Evolutionary conservation across 106 monocot genomes (phyloP).

Genomic region (Triglochin maritima): DNA sequence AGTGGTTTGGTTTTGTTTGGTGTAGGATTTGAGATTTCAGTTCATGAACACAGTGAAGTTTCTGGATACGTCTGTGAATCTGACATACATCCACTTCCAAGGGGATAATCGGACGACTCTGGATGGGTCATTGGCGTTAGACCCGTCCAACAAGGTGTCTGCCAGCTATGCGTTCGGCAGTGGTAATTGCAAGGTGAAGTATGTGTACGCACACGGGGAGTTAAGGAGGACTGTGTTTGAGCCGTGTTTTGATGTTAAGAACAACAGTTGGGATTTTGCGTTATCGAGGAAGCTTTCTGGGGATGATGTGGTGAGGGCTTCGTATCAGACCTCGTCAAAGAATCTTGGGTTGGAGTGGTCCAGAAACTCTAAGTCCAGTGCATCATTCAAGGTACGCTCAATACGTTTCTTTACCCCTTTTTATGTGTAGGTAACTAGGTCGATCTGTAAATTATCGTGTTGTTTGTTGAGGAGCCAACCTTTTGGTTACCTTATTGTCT

Average conservation of each 20-base stretch:
- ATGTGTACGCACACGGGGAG: slow-evolving; percentile 62
- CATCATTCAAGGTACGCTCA: slow-evolving; percentile 61
- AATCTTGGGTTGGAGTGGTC: slow-evolving; percentile 73
- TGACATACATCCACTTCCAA: slow-evolving; percentile 62
- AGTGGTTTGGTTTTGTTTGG: neutral
- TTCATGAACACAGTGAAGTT: slow-evolving; percentile 73
- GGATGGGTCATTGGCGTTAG: slow-evolving; percentile 46
- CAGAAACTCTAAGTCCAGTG: slow-evolving; percentile 65
- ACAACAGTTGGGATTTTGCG: slow-evolving; percentile 69
- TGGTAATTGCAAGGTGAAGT: slow-evolving; percentile 56
- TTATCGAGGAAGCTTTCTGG: slow-evolving; percentile 47
- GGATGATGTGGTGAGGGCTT: slow-evolving; percentile 51
- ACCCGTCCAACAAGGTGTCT: slow-evolving; percentile 68
- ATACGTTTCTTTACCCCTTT: neutral
- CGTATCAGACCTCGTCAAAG: slow-evolving; percentile 54
- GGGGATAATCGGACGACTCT: slow-evolving; percentile 42
- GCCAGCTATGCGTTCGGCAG: slow-evolving; percentile 43
- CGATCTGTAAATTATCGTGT: no score
- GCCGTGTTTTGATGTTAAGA: slow-evolving; percentile 61
- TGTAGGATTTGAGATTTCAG: slow-evolving; percentile 74
- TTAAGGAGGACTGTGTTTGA: slow-evolving; percentile 49
- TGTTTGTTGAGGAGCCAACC: no score
- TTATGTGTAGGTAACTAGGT: neutral
- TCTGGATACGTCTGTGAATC: slow-evolving; percentile 44
- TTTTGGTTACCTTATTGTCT: no score